Base-by-base conservation (phyloP, 225 moss, liverwort and hornwort species). In the Takakia lepidozioides region DNA sequence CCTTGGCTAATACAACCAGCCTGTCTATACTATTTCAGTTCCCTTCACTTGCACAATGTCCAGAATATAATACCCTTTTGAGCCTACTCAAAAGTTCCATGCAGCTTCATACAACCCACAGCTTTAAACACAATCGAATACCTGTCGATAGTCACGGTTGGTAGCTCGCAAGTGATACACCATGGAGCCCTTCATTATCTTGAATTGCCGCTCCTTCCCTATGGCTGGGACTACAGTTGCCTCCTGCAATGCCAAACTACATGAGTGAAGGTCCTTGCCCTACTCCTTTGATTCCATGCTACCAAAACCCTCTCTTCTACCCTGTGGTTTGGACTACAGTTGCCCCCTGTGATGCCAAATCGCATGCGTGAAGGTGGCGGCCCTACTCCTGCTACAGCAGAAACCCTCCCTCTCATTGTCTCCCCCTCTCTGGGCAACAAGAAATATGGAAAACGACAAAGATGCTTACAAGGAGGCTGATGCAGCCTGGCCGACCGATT, bases 191-290 rank as follows among this genome's bases (percentile, higher is more conserved):
- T 86, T 82, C 51, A 90, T 75, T 51, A 95, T 95, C 80, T 95
- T 95, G 67, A 95, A 87, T 66, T 95, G 95, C 59, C 95, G 73
- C 58, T 95, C 95, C 70, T 90, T 90, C 47, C 90, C 87, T 25
- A 64, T 51, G 38, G 86, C 70, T 48, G 90, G 87, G 67, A 67
- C 70, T 40, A 82, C 90, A 26, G 82, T 78, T 16, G 95, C 95
- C 34, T 86, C 95, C 95, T 95, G 82, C n/a, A 52, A 57, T 55
- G 38, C 19, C 53, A n/a, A 16, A 25, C 23, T 18, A 16, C 2
- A 49, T 39, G 22, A 14, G 16, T 2, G 21, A 18, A 41, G 11
- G 45, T n/a, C n/a, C n/a, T n/a, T n/a, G n/a, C n/a, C n/a, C n/a
- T n/a, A n/a, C n/a, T n/a, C n/a, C n/a, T n/a, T n/a, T n/a, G n/a